These are phyloP conservation scores for Entonaema liquescens DNA, from an alignment of 495 filamentous ascomycete genomes.

Conservation along the genomic window DNA sequence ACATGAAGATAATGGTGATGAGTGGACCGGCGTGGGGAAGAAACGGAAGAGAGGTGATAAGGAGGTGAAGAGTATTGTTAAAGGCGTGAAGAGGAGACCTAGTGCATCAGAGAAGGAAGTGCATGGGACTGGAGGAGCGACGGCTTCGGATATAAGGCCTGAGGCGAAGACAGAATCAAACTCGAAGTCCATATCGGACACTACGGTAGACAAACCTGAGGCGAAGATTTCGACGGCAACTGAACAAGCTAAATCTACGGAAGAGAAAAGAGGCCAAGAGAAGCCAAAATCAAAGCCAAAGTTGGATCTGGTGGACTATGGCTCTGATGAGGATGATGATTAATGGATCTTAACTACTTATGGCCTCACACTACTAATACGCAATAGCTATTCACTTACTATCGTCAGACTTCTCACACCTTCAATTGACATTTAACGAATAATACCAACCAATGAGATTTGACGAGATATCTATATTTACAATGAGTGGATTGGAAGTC, in stretches of 20 bases:
- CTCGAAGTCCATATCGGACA: neutral
- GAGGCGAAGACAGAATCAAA: neutral
- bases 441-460: neutral
- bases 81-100: slow-evolving; percentile 32
- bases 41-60: slow-evolving; percentile 38
- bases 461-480: neutral
- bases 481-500: neutral
- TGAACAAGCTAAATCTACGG: slow-evolving; percentile 16
- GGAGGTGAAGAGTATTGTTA: slow-evolving; percentile 20
- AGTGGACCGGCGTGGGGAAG: slow-evolving; percentile 18
- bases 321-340: slow-evolving; percentile 48
- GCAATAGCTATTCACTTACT: neutral
- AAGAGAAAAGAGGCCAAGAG: slow-evolving; percentile 5
- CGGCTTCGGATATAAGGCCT: neutral
- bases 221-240: neutral
- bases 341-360: neutral
- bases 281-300: slow-evolving; percentile 28
- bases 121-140: neutral
- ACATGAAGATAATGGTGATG: slow-evolving; percentile 14
- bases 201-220: neutral
- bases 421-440: neutral
- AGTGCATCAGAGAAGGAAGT: slow-evolving; percentile 19
- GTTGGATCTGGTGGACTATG: slow-evolving; percentile 46
- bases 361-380: neutral
- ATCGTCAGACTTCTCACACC: neutral